Base-by-base conservation (phyloP, 495 filamentous ascomycete species). In the Penicillium pancosmium region DNA sequence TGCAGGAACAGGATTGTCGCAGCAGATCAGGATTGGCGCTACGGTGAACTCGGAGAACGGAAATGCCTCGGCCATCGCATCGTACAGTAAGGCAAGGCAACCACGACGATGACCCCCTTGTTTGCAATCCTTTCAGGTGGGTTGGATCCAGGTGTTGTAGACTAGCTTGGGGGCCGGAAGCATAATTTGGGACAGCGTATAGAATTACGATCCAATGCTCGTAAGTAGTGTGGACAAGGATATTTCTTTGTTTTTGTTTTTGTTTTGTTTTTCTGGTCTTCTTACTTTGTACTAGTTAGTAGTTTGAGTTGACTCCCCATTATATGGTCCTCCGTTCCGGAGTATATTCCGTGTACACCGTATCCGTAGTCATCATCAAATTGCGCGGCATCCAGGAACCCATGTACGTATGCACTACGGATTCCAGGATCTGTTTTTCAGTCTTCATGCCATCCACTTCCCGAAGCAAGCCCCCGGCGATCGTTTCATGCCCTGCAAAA, bases 391-490 rank as follows among this genome's bases (percentile, higher is more conserved):
- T 23, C 43, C 2, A n/a, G 15, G 18, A 16, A n/a, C 16, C 15
- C 16, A 18, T 6, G 43, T 46, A 46, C 16, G 43, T 40, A 40
- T 12, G 12, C 15, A 40, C 33, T 18, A 25, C 50, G 18, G 21
- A 25, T 23, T 38, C 23, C 21, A 31, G 12, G 23, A 47, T 19
- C 27, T 36, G 25, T 48, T 36, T 55, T 13, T 27, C 12, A 35
- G 27, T 34, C 41, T 44, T 44, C 41, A 55, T 27, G 11, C 31
- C 38, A 54, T 12, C 54, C 48, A 61, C 54, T 48, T 56, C 12
- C 54, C 59, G 59, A 61, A 21, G 31, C 27, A 7, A 21, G 31
- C 12, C n/a, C 11, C 15, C 21, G 46, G 31, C 56, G 52, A 50
- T 63, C 61, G 53, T 19, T 38, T 38, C 36, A 38, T 12, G 36